A percentile compares a stretch with the other conserved stretches of the same genome.
phyloP scores from a whole-genome alignment of 2,329 filamentous ascomycete species.

The Conoideocrella luteorostrata region DNA sequence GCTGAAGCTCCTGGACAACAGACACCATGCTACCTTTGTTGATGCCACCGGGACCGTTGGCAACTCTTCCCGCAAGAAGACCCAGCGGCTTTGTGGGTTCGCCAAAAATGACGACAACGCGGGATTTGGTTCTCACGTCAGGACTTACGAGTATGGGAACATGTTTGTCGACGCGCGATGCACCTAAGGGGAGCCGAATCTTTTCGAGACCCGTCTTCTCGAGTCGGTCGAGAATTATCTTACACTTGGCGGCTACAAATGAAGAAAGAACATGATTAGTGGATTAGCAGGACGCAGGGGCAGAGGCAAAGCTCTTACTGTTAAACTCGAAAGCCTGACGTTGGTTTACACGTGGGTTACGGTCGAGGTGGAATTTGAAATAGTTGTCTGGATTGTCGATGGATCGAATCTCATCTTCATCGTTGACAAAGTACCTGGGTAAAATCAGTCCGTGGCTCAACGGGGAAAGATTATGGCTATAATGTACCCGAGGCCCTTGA shows the following conservation, averaged over 20 bases:
- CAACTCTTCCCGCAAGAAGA: constrained; percentile 62
- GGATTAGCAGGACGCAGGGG: background rate
- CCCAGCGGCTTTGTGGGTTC: constrained; percentile 68
- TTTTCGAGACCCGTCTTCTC: constrained; percentile 51
- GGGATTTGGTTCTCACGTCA: background rate
- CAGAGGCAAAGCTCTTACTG: constrained; percentile 38
- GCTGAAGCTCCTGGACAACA: constrained; percentile 44
- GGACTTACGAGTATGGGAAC: constrained; percentile 55
- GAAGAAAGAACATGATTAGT: background rate
- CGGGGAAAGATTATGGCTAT: background rate
- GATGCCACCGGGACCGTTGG: constrained; percentile 59
- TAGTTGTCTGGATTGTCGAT: constrained; percentile 60
- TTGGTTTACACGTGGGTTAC: constrained; percentile 71
- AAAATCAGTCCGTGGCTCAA: background rate
- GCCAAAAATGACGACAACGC: constrained; percentile 69
- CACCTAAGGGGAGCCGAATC: constrained; percentile 54
- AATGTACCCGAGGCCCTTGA: constrained; percentile 64
- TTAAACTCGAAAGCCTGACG: constrained; percentile 70
- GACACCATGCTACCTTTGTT: constrained; percentile 63
- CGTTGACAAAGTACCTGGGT: constrained; percentile 70
- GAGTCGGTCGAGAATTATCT: constrained; percentile 57
- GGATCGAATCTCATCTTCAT: constrained; percentile 66
- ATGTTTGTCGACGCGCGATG: constrained; percentile 44
- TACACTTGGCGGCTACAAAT: constrained; percentile 52
- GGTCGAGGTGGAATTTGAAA: constrained; percentile 69